phyloP scores from a whole-genome alignment of 1,139 yeast species.

The Hemisphaericaspora subhashii region DNA sequence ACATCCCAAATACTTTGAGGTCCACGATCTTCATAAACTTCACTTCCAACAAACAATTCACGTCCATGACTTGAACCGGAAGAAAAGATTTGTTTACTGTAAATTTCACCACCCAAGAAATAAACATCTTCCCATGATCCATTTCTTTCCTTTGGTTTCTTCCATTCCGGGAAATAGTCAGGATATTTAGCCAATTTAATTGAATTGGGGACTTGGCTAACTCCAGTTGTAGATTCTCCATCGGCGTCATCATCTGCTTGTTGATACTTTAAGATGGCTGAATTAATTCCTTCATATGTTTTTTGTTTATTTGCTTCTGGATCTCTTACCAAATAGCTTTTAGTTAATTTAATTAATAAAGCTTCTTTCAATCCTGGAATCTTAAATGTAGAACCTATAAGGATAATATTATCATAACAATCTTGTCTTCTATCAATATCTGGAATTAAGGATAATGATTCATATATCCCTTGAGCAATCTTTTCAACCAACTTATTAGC shows the following conservation, averaged over 20 bases:
- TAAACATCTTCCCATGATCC: conserved; percentile 68
- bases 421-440: conserved; percentile 77
- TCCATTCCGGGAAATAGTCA: conserved; percentile 96
- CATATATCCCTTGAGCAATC: conserved; percentile 56
- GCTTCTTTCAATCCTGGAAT: conserved; percentile 80
- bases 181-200: conserved; percentile 73
- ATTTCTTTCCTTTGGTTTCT: conserved; percentile 59
- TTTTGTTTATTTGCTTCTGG: conserved; percentile 25
- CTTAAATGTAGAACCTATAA: conserved; percentile 74
- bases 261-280: conserved; percentile 47
- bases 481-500: conserved; percentile 54
- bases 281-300: conserved; percentile 32
- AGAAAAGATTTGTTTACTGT: conserved; percentile 79
- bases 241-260: conserved; percentile 37
- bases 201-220: conserved; percentile 72
- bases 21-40: conserved; percentile 76
- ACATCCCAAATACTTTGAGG: conserved; percentile 67
- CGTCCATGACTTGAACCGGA: conserved; percentile 55
- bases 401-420: conserved; percentile 79
- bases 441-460: conserved; percentile 54
- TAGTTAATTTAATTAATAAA: conserved; percentile 56
- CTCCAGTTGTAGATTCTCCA: conserved; percentile 27
- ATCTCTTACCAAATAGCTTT: conserved; percentile 52
- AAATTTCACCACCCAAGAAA: conserved; percentile 85
- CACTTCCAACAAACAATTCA: conserved; percentile 71